Base-by-base conservation (phyloP, 345 rosid genomes). In the Lumnitzera racemosa region DNA sequence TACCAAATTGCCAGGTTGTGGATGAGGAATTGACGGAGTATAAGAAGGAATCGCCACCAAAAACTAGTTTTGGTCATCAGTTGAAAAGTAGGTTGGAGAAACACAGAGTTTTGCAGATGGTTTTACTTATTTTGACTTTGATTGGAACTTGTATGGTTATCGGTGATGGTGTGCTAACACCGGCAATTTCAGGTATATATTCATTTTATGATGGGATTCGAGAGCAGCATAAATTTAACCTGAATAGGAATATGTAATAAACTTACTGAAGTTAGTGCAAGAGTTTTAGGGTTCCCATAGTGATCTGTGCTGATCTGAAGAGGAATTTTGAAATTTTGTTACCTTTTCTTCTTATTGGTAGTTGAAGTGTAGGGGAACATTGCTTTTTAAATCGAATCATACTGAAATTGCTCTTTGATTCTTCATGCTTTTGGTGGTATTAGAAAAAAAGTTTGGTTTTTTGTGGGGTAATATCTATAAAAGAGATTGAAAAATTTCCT, bases 61-160 rank as follows among this genome's bases (percentile, higher is more conserved):
- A 61, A 15, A 57, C 85, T 2, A 61, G 72, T 62, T 74, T 79
- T 48, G 89, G 86, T 14, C 66, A 78, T 13, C 72, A 74, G 47
- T 66, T 91, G 81, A 91, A 86, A 74, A 76, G 83, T 6, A 78
- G 74, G 11, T 61, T 91, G 31, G 96, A 91, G 83, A 84, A 73
- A 62, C 78, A 78, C 53, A 65, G 81, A 53, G 86, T 84, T 31
- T 58, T 88, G 77, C 96, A 88, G 84, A 81, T 78, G 78, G 52
- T 81, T 56, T 67, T 91, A 81, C 95, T 91, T 62, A 74, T 88
- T 12, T 53, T 91, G 63, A 84, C 95, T 72, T 76, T 91, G 82
- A 73, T 91, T 70, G 98, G 98, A 68, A 84, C 98, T 53, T 91
- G 91, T 80, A 91, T 91, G 98, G 91, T 88, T 49, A 88, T 91